Evolutionary conservation across 2,329 filamentous ascomycete genomes (phyloP), one percentile per base, ranked within the genome.

Genomic region (Penicillium corylophilum): DNA sequence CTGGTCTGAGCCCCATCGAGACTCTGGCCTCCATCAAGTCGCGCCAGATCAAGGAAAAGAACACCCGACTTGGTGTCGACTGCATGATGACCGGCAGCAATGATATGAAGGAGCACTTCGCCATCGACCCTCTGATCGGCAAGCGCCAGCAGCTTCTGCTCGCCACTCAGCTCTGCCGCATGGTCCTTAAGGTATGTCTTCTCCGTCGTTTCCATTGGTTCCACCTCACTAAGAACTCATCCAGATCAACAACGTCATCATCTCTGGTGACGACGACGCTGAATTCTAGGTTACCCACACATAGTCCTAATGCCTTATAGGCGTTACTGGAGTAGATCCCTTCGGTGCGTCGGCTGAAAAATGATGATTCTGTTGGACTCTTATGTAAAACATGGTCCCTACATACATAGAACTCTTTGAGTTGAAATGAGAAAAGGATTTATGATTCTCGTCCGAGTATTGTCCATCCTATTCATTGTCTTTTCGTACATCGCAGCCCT

Each of bases 71-170:
- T 55, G 94, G 94, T 62, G 93, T 99, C 41, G 94, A 99, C 79
- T 99, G 95, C 81, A 97, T 99, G 94, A 85, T 89, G 73, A 88
- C 85, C 31, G 94, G 94, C 63, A 91, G 82, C 78, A 97, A 96
- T 75, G 84, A 97, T 76, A 99, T 99, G 94, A 92, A 88, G 78
- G 86, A 96, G 64, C 89, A 94, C 61, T 99, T 99, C 74, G 94
- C 96, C 61, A 97, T 99, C 70, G 94, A 99, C 71, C 95, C 94
- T 47, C 79, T 99, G 68, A 99, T 99, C 71, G 94, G 94, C 64
- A 99, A 99, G 83, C 89, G 90, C 76, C 92, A 96, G 78, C 94
- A 99, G 77, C 82, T 99, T 55, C 85, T 96, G 77, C 83, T 99
- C 60, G 94, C 94, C 28, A 99, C 95, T 46, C 94, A 99, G 79